Conservation (phyloP, 768 basidiomycete genomes). For the Tremella yokohamensis region DNA sequence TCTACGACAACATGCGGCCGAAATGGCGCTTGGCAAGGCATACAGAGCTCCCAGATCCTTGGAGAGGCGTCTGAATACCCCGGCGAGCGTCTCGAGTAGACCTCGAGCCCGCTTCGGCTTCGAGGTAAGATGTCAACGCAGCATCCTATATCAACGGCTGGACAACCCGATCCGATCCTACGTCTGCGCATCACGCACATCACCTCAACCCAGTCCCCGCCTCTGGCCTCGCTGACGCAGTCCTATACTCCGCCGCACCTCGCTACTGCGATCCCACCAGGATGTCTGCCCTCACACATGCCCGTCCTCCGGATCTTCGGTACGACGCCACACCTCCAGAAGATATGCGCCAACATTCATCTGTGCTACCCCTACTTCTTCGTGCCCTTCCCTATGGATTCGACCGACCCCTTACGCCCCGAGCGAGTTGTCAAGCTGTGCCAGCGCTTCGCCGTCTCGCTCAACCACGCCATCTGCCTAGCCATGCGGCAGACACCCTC, state of each 20-base stretch:
- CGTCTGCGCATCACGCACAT: constrained; percentile 52
- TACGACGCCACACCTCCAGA: constrained; percentile 68
- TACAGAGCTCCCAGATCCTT: no score
- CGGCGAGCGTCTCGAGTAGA: no score
- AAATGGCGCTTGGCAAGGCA: no score
- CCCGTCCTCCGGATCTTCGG: constrained; percentile 87
- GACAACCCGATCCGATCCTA: constrained; percentile 14
- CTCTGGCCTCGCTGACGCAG: constrained; percentile 31
- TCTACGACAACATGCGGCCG: no score
- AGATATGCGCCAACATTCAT: constrained; percentile 83
- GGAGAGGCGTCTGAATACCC: no score
- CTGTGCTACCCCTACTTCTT: constrained; percentile 79
- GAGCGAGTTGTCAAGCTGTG: constrained; percentile 66
- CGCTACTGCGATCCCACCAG: constrained; percentile 43
- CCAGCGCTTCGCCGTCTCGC: constrained; percentile 63
- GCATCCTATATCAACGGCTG: no score
- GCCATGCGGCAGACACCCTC: constrained; percentile 71
- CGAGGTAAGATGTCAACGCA: no score
- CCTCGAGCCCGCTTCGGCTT: no score
- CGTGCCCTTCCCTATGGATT: constrained; percentile 73
- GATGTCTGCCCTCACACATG: constrained; percentile 58
- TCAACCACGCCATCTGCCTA: constrained; percentile 81
- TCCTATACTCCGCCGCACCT: constrained; percentile 39
- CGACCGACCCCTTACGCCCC: constrained; percentile 52
- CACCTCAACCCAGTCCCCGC: constrained; percentile 38